Percentiles rank a stretch among this genome's conserved stretches.
Conservation (phyloP, 441 rosid genomes). For the Melastoma candidum region DNA sequence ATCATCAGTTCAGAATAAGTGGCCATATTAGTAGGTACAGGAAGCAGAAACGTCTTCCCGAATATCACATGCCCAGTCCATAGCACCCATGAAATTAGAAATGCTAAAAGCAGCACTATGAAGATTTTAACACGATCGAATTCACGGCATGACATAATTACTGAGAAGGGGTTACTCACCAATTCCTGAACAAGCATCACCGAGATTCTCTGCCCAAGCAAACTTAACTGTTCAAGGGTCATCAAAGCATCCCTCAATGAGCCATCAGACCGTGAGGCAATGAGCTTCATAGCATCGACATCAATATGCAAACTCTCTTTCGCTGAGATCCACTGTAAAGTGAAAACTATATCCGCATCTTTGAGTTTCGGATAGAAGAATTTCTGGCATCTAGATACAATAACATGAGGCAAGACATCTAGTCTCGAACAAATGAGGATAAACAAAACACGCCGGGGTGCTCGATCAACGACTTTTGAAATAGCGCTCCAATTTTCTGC, state of each 20-base stretch:
- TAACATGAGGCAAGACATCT: constrained; percentile 88
- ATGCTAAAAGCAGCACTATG: too few relatives aligned
- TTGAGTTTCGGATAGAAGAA: constrained; percentile 95
- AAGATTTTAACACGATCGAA: too few relatives aligned
- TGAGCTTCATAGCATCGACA: constrained; percentile 84
- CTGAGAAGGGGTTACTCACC: constrained; percentile 30
- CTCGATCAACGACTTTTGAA: constrained; percentile 82
- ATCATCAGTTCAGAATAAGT: too few relatives aligned
- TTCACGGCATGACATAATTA: too few relatives aligned
- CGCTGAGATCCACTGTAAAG: constrained; percentile 75
- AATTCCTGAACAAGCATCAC: constrained; percentile 88
- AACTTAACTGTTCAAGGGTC: constrained; percentile 93
- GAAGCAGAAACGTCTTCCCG: too few relatives aligned
- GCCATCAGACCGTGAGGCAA: constrained; percentile 95
- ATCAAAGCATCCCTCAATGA: constrained; percentile 96
- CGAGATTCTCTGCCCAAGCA: constrained; percentile 86
- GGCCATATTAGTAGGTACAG: too few relatives aligned
- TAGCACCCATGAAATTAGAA: too few relatives aligned
- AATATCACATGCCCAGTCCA: too few relatives aligned
- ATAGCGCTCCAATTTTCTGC: constrained; percentile 75
- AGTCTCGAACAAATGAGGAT: constrained; percentile 86
- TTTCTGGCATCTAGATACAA: constrained; percentile 92
- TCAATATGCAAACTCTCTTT: constrained; percentile 78
- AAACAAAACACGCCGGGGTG: constrained; percentile 77
- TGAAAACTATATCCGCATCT: constrained; percentile 77